A percentile compares a stretch with the other conserved stretches of the same genome.
Evolutionary conservation across 2,329 filamentous ascomycete species (phyloP).

Genomic region (Ilyonectria mors-panacis): DNA sequence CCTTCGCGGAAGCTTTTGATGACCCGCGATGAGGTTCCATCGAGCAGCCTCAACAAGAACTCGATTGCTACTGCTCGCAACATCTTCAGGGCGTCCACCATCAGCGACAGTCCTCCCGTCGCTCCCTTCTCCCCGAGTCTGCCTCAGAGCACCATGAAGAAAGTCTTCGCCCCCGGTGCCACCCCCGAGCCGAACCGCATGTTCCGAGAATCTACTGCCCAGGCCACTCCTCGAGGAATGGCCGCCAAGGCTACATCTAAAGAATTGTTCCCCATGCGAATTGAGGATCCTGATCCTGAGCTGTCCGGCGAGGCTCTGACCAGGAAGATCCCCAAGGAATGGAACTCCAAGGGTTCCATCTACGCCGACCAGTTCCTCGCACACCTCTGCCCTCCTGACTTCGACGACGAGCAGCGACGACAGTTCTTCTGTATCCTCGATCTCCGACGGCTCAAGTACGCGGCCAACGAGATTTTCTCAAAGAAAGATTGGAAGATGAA

Average conservation of each 20-base stretch:
- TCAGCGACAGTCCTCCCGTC: conserved; percentile 51
- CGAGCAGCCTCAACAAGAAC: conserved; percentile 55
- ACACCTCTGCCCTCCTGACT: conserved; percentile 69
- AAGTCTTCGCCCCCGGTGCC: conserved; percentile 62
- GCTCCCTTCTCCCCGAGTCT: conserved; percentile 62
- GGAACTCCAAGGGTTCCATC: conserved; percentile 67
- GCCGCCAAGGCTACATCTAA: conserved; percentile 63
- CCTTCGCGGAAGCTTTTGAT: conserved; percentile 55
- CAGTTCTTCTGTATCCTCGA: conserved; percentile 77
- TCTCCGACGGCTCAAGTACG: conserved; percentile 72
- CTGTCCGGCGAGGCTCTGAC: conserved; percentile 69
- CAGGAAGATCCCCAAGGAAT: conserved; percentile 67
- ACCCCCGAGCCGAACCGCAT: conserved; percentile 61
- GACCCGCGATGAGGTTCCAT: conserved; percentile 54
- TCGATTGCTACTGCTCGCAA: conserved; percentile 57
- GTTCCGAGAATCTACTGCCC: conserved; percentile 62
- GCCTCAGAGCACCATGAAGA: conserved; percentile 61
- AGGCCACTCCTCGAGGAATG: conserved; percentile 65
- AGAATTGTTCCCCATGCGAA: conserved; percentile 72
- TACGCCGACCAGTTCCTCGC: conserved; percentile 73
- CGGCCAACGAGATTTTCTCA: conserved; percentile 72
- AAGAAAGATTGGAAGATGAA: conserved; percentile 76
- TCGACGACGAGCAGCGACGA: conserved; percentile 71
- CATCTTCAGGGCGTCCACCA: conserved; percentile 59
- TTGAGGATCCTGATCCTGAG: conserved; percentile 69